Conservation (phyloP, 257 asterid genomes). For the Anisodus acutangulus region DNA sequence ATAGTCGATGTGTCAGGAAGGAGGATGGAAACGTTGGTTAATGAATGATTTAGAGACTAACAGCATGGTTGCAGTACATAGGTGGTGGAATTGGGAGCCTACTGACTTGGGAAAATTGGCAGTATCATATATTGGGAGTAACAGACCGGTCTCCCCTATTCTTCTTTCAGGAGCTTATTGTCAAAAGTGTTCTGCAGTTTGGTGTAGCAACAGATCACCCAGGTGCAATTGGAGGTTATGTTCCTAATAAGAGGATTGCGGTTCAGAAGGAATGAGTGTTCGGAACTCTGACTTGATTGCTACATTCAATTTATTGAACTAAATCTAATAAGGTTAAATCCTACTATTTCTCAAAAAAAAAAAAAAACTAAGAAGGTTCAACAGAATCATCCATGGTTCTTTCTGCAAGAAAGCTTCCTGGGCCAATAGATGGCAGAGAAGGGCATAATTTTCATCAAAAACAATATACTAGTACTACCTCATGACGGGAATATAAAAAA, state of each 20-base stretch:
- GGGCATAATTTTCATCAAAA: neutral
- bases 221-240: neutral
- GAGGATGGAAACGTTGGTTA: neutral
- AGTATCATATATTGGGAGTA: neutral
- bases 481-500: neutral
- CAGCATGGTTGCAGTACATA: conserved; percentile 7
- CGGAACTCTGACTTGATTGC: neutral
- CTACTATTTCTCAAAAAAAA: neutral
- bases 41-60: neutral
- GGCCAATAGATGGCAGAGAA: neutral
- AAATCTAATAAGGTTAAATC: neutral
- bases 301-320: neutral
- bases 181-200: neutral
- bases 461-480: neutral
- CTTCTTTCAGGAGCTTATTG: neutral
- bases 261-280: neutral
- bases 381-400: neutral
- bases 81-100: neutral
- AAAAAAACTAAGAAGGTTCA: neutral
- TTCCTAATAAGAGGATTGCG: neutral
- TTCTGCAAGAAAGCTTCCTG: neutral
- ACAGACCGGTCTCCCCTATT: neutral
- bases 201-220: neutral
- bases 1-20: neutral
- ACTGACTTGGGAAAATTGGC: neutral